phyloP scores from a whole-genome alignment of 768 basidiomycete genomes.

The Baorangia bicolor region DNA sequence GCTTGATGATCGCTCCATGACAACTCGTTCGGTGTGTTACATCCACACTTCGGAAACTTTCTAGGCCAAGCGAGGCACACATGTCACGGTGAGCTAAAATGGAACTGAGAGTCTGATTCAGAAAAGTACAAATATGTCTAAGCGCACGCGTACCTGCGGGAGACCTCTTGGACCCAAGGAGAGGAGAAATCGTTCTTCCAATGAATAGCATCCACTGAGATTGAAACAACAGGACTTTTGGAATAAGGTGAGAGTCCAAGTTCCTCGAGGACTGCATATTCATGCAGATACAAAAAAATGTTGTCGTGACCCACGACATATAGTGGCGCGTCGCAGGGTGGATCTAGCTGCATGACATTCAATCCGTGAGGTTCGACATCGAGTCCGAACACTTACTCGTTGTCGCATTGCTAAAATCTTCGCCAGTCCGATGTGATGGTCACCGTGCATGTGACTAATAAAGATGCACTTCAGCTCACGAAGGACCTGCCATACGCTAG shows the following conservation, averaged over 20 bases:
- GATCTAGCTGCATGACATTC: slow-evolving; percentile 51
- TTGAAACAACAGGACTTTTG: slow-evolving; percentile 51
- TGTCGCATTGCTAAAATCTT: slow-evolving; percentile 71
- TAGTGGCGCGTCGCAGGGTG: slow-evolving; percentile 59
- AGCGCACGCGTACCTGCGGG: slow-evolving; percentile 3
- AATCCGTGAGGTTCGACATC: background rate
- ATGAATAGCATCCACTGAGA: slow-evolving; percentile 57
- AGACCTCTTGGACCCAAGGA: slow-evolving; percentile 6
- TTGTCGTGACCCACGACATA: slow-evolving; percentile 64
- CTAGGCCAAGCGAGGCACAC: slow-evolving; percentile 54
- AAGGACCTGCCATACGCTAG: slow-evolving; percentile 57
- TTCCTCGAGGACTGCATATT: slow-evolving; percentile 69
- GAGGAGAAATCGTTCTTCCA: slow-evolving; percentile 41
- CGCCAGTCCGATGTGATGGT: slow-evolving; percentile 86
- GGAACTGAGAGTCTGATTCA: slow-evolving; percentile 39
- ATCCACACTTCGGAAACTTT: slow-evolving; percentile 62
- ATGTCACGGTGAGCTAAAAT: slow-evolving; percentile 41
- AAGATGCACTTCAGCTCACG: slow-evolving; percentile 77
- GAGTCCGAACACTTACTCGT: slow-evolving; percentile 41
- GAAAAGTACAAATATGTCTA: background rate
- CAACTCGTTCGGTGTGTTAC: slow-evolving; percentile 73
- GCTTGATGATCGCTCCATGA: slow-evolving; percentile 68
- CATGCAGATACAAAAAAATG: slow-evolving; percentile 67
- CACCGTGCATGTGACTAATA: slow-evolving; percentile 88
- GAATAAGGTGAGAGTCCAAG: slow-evolving; percentile 55